Base-by-base conservation (phyloP, 768 basidiomycete species). In the Myochromella boudieri region DNA sequence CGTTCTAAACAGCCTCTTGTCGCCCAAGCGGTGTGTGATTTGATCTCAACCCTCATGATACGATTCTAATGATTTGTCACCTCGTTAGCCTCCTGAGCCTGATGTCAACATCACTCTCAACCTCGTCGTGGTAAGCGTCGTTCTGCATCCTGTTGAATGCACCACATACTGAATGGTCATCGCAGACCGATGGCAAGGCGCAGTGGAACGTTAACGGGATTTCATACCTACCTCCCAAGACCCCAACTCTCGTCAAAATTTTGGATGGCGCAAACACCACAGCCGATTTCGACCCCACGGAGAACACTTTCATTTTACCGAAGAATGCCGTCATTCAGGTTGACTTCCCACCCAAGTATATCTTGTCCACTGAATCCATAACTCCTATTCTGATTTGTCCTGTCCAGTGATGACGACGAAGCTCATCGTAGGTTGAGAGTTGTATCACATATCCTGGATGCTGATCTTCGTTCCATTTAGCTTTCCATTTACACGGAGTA, bases 271-370 rank as follows among this genome's bases (percentile, higher is more conserved):
- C 64, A 2, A 51, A 47, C 15, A 41, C 9, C 4, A 46, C 62
- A 0, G 52, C 58, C 1, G 63, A 68, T 33, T 61, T 73, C 46
- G 59, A 62, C 15, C 32, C 54, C 3, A 58, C 63, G 4, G 70
- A 70, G 37, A 63, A 72, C 37, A 68, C 74, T 3, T 75, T 71
- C 45, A 49, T 67, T 15, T 52, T 76, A 12, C 70, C 71, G 0
- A 31, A 43, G 10, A 68, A 74, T 52, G 58, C 66, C 37, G 59
- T 64, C 25, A 62, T 76, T 38, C 70, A 76, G 45, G 22, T 77
- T 4, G 59, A 54, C 12, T 65, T 75, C 61, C 62, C 64, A 10
- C 54, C 54, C 3, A 55, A 51, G 60, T 60, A 37, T 8, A 57
- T 29, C 10, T 14, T 20, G 25, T n/a, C 20, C 9, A 3, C 15